Base-by-base conservation (phyloP, 1,284 basidiomycete genomes). In the Blastosporella zonata region DNA sequence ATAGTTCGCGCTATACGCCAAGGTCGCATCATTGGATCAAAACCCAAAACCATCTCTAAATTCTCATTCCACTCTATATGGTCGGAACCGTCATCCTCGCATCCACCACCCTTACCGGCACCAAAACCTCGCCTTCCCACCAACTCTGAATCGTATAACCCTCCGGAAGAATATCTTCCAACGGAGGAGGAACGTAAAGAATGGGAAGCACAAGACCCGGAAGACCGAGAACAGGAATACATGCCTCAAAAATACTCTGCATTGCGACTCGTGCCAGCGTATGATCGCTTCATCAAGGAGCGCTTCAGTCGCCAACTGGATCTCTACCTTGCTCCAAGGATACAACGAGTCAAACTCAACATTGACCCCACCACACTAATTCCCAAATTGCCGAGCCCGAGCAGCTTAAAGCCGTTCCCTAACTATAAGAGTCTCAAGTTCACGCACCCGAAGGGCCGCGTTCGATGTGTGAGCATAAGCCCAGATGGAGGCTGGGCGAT, bases 1-100 rank as follows among this genome's bases (percentile, higher is more conserved):
- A 98, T 99, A 59, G 96, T 99, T 53, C 93, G 95, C 46, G 96
- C 96, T 12, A 99, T 99, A 62, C 87, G 97, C 18, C 86, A 94
- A 72, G 97, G 97, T 33, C 85, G 93, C 28, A 99, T 99, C 58
- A 64, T 93, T 4, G 90, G 94, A 36, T 86, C 89, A 57, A 97
- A 94, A 68, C 91, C 93, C 3, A 88, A 84, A 65, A 73, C 80
- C 3, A 72, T 82, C 0, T 78, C 82, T 41, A 85, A 89, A 69
- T 84, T 87, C 12, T 79, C 84, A 52, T 90, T 93, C 62, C 97
- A 93, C 70, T 78, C 86, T 34, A 89, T 99, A 57, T 99, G 97
- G 97, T 87, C 86, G 25, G 81, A 89, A 59, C 78, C 83, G 10
- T 69, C 79, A 18, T 74, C 82, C 1, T 73, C 73, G 6, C 82